Evolutionary conservation across 768 basidiomycete genomes (phyloP).

Genomic region (Dacryopinax primogenitus): DNA sequence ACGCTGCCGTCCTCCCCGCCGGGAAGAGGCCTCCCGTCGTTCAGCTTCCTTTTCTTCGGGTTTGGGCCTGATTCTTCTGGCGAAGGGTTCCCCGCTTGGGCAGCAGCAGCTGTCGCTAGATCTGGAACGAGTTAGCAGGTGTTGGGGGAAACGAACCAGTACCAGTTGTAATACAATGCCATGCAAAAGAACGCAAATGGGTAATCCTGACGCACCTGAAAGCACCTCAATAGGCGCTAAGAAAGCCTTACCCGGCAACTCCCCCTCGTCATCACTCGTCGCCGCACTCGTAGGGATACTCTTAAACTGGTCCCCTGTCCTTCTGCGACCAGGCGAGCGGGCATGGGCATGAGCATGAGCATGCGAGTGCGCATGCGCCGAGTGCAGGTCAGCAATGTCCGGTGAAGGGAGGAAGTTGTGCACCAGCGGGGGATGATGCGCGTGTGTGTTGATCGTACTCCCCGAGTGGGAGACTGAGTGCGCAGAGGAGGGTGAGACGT

Average conservation of each 20-base stretch:
- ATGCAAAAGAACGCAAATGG: background rate
- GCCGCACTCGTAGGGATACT: conserved; percentile 6
- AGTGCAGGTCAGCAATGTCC: too few relatives aligned
- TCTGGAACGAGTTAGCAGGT: background rate
- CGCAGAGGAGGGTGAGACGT: too few relatives aligned
- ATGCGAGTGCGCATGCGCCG: too few relatives aligned
- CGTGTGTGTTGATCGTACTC: background rate
- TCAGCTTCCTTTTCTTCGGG: background rate
- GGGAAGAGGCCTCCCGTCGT: background rate
- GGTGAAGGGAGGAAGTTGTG: background rate
- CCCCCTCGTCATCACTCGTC: conserved; percentile 16
- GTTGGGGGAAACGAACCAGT: background rate
- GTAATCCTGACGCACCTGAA: conserved; percentile 12
- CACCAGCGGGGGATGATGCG: background rate
- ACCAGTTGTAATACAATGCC: background rate
- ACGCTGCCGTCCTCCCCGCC: background rate
- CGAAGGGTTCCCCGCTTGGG: background rate
- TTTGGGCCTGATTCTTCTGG: background rate
- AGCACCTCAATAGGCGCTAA: conserved; percentile 18
- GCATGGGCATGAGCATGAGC: too few relatives aligned
- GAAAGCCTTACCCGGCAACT: conserved; percentile 17
- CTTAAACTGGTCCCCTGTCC: background rate
- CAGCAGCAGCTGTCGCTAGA: background rate
- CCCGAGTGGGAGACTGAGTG: too few relatives aligned
- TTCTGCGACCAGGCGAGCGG: background rate